A percentile compares a stretch with the other conserved stretches of the same genome.
These are phyloP conservation scores for Dictyostelium discoideum DNA, from an alignment of 78 protist genomes.

Conservation along the genomic window DNA sequence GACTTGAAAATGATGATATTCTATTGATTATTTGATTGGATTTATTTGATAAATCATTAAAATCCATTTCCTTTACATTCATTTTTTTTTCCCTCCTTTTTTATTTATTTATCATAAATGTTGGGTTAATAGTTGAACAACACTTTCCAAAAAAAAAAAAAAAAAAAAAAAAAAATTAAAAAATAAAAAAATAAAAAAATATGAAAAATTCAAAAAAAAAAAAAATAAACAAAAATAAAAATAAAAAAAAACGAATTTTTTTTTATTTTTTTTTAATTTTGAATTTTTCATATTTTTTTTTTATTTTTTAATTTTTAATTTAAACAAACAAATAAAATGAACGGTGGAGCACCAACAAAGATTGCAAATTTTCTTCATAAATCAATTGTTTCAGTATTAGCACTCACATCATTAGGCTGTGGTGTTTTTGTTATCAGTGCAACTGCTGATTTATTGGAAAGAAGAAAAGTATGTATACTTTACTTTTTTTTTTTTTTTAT, in stretches of 20 bases:
- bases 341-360: neutral
- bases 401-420: neutral
- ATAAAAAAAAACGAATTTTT: neutral
- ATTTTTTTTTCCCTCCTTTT: neutral
- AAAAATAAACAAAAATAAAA: neutral
- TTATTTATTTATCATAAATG: too few relatives aligned
- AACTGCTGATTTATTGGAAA: neutral
- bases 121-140: neutral
- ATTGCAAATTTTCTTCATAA: slow-evolving; percentile 24
- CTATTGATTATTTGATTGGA: slow-evolving; percentile 50
- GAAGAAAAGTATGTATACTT: neutral
- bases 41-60: slow-evolving; percentile 31
- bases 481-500: neutral
- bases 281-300: too few relatives aligned
- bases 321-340: neutral
- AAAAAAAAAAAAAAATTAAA: neutral
- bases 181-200: neutral
- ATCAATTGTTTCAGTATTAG: slow-evolving; percentile 27
- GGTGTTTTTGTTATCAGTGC: neutral
- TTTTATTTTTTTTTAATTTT: neutral
- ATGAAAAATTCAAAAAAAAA: neutral
- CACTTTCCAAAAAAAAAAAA: neutral
- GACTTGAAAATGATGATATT: slow-evolving; percentile 23
- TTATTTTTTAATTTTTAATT: too few relatives aligned
- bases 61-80: slow-evolving; percentile 14